Base-by-base conservation (phyloP, 202 grass and related monocot genomes). In the Schoenoplectus tabernaemontani region DNA sequence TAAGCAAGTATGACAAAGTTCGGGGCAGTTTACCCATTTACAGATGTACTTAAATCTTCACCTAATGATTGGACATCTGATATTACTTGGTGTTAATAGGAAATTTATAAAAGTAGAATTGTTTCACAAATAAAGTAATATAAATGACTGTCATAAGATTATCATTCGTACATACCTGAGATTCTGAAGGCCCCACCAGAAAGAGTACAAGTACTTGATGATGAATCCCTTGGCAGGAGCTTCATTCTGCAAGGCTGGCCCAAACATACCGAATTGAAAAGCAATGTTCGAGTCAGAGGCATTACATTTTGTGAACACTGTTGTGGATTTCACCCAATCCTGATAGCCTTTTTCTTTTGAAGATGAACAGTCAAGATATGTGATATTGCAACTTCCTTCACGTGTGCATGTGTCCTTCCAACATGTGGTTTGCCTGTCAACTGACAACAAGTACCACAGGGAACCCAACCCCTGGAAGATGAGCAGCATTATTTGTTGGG, bases 181-280 rank as follows among this genome's bases (percentile, higher is more conserved):
- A 86, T 94, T 98, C 69, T 98, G 95, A 58, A 95, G 88, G 68
- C 95, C 95, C 95, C 96, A 98, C 96, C 96, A 98, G 72, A 98
- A 88, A 13, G 89, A 98, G 89, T 91, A 98, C 46, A 98, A 95
- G 65, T 91, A 98, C 85, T 98, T 98, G 67, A 75, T 89, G 6
- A 89, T 81, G 72, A 98, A 98, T 71, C 72, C 54, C 63, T 87
- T 72, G 48, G 89, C 75, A 73, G 86, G 88, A 65, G 88, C 88
- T 83, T 89, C 71, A 89, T 98, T 89, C 2, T 1, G 30, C 34
- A 98, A 85, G 65, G 91, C 96, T 77, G 83, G 83, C 36, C 2
- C 0, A 61, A 98, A 98, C 90, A 98, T 98, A 60, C 96, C 96
- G 77, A 85, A 98, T 22, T 82, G 83, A 72, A 93, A 98, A 76